phyloP scores from a whole-genome alignment of 164 flowering plant species.

The Taxillus chinensis region DNA sequence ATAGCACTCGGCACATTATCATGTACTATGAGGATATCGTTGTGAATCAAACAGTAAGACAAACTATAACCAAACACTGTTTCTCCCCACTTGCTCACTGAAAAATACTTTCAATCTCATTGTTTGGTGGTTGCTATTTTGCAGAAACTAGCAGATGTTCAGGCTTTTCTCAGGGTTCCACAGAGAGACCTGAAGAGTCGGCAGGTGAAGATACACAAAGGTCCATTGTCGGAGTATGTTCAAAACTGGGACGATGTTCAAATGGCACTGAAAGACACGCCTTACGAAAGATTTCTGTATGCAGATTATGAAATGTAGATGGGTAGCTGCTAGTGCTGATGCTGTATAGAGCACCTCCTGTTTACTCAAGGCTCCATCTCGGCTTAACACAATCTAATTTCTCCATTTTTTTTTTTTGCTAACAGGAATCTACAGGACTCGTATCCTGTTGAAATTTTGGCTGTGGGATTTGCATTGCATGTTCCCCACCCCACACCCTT shows the following conservation, averaged over 20 bases:
- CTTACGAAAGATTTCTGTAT: slow-evolving; percentile 41
- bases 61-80: neutral
- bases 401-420: neutral
- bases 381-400: neutral
- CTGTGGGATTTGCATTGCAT: neutral
- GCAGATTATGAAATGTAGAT: slow-evolving; percentile 28
- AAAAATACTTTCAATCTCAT: neutral
- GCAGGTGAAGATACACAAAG: slow-evolving; percentile 90
- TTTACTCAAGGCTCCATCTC: no score
- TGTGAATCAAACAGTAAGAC: slow-evolving; percentile 48
- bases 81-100: neutral
- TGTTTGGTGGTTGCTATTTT: neutral
- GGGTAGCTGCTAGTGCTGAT: neutral
- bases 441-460: slow-evolving; percentile 28
- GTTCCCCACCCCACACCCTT: neutral
- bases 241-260: slow-evolving; percentile 68
- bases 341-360: slow-evolving; percentile 1
- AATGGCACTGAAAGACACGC: slow-evolving; percentile 56
- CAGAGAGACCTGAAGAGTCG: slow-evolving; percentile 45
- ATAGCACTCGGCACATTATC: slow-evolving; percentile 44
- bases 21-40: slow-evolving; percentile 56
- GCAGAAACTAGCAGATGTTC: slow-evolving; percentile 51
- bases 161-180: slow-evolving; percentile 59
- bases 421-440: slow-evolving; percentile 9
- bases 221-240: slow-evolving; percentile 53